Percentiles rank a stretch among this genome's conserved stretches.
Evolutionary conservation across 2,329 filamentous ascomycete genomes (phyloP).

Genomic region (Dactylellina drechsleri): DNA sequence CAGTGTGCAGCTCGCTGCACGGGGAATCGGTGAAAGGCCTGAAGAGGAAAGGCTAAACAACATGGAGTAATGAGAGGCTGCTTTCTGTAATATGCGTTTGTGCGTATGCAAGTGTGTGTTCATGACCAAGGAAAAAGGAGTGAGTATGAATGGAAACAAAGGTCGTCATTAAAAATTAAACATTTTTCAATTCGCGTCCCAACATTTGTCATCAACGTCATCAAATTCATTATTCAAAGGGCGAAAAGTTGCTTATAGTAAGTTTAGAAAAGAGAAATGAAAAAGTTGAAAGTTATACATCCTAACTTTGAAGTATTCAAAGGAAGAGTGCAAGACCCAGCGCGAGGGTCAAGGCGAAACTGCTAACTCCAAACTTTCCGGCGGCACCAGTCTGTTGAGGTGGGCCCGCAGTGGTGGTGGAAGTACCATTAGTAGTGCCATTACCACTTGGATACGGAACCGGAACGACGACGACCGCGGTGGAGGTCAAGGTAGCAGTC

Average conservation of each 20-base stretch:
- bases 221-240: slow-evolving; percentile 39
- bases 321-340: slow-evolving; percentile 49
- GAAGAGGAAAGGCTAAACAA: not conserved
- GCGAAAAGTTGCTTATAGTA: not conserved
- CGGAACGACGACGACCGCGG: slow-evolving; percentile 31
- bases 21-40: not conserved
- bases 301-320: slow-evolving; percentile 12
- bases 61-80: not conserved
- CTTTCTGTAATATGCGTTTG: not conserved
- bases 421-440: slow-evolving; percentile 32
- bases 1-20: slow-evolving; percentile 14
- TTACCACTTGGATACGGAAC: slow-evolving; percentile 26
- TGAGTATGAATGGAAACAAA: not conserved
- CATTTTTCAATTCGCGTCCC: slow-evolving; percentile 10
- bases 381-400: slow-evolving; percentile 48
- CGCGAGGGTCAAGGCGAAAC: slow-evolving; percentile 46
- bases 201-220: slow-evolving; percentile 6
- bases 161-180: slow-evolving; percentile 50
- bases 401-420: slow-evolving; percentile 16
- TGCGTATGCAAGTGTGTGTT: not conserved
- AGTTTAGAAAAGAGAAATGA: slow-evolving; percentile 4
- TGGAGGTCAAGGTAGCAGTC: slow-evolving; percentile 33
- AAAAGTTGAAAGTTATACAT: slow-evolving; percentile 7
- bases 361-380: slow-evolving; percentile 43
- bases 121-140: not conserved